These are phyloP conservation scores for Drosera capensis DNA, from an alignment of 148 eudicot genomes.

Conservation along the genomic window DNA sequence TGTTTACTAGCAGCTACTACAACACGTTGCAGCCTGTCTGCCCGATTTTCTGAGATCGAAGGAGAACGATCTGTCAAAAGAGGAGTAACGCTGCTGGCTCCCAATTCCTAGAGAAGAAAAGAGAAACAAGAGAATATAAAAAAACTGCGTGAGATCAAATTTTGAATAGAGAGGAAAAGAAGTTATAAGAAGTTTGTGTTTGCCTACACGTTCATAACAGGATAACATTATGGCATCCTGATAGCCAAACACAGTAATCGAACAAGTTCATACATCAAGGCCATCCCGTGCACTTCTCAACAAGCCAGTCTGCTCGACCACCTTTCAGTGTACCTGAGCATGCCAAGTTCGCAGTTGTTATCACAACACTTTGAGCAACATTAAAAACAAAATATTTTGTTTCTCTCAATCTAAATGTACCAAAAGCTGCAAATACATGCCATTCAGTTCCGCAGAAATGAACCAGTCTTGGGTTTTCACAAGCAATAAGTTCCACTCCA, in stretches of 20 bases:
- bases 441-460: constrained; percentile 47
- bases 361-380: constrained; percentile 5
- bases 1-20: constrained; percentile 79
- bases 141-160: not conserved
- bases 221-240: no score
- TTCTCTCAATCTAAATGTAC: constrained; percentile 21
- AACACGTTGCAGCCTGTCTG: constrained; percentile 76
- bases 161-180: no score
- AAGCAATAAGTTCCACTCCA: constrained; percentile 60
- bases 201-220: no score
- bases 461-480: constrained; percentile 40
- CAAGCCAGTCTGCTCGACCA: constrained; percentile 93
- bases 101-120: constrained; percentile 52
- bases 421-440: constrained; percentile 89
- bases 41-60: constrained; percentile 75
- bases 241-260: no score
- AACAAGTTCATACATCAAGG: not conserved
- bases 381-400: not conserved
- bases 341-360: constrained; percentile 6
- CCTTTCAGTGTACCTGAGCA: constrained; percentile 77
- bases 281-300: constrained; percentile 92
- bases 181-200: no score
- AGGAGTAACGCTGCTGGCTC: constrained; percentile 80
- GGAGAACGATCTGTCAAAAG: constrained; percentile 75
- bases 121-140: not conserved